Evolutionary conservation across 2,329 filamentous ascomycete species (phyloP).

Genomic region (Ophiostoma australiae): DNA sequence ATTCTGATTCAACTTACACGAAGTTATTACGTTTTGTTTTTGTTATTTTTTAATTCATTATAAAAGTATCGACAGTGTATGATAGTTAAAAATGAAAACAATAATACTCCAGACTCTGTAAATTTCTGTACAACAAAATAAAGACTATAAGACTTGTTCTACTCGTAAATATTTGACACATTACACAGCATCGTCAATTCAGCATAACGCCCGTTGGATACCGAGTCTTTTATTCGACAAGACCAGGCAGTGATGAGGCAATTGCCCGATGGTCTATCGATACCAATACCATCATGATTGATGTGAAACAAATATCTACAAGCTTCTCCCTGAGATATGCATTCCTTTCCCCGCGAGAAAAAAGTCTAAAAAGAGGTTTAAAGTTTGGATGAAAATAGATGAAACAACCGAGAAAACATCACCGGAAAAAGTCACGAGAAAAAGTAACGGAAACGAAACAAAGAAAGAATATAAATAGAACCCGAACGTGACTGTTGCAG

Average conservation of each 20-base stretch:
- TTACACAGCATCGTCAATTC: too few relatives aligned
- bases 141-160: too few relatives aligned
- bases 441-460: not conserved
- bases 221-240: too few relatives aligned
- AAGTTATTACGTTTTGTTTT: too few relatives aligned
- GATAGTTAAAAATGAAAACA: too few relatives aligned
- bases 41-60: too few relatives aligned
- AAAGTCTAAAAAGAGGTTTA: not conserved
- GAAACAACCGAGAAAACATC: not conserved
- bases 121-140: too few relatives aligned
- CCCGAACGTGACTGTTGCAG: not conserved
- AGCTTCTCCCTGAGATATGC: not conserved
- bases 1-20: too few relatives aligned
- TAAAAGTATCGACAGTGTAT: too few relatives aligned
- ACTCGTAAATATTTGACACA: too few relatives aligned
- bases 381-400: conserved; percentile 2
- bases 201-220: too few relatives aligned
- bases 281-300: not conserved
- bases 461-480: not conserved
- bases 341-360: not conserved
- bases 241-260: not conserved
- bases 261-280: not conserved
- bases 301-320: not conserved
- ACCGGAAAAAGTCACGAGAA: not conserved
- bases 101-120: too few relatives aligned